Base-by-base conservation (phyloP, 371 early-diverging fungal species). In the Sporodiniella umbellata region DNA sequence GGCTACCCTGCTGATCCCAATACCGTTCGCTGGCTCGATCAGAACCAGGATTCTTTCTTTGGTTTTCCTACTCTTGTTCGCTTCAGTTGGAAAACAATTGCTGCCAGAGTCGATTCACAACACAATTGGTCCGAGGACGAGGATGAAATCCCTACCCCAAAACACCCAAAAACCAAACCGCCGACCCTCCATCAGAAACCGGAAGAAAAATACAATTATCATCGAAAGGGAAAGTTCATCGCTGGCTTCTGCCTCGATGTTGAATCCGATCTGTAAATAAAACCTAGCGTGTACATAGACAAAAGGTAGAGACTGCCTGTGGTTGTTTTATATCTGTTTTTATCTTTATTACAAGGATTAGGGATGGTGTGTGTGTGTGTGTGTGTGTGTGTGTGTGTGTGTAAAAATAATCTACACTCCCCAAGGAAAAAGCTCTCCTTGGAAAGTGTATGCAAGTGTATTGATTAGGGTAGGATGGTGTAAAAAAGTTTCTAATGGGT, bases 1-100 rank as follows among this genome's bases (percentile, higher is more conserved):
- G 99, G 99, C 15, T 99, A 99, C 68, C 98, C 99, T 4, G 82
- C 90, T 28, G 99, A 99, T 75, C 98, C 98, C 2, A 86, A 87
- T 53, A 99, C 99, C 0, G 80, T 86, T 0, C 56, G 70, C 18
- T 99, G 99, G 99, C 69, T 99, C 28, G 75, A 83, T 25, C 65
- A 80, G 2, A 84, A 88, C 51, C 63, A 88, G 35, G 93, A 96
- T 58, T 80, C 78, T 0, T 82, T 98, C 8, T 96, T 98, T 78
- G 99, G 99, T 0, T 98, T 84, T 66, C 97, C 99, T 0, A 80
- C 79, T 3, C 68, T 96, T 18, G 87, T 98, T 10, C 85, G 99
- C 23, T 98, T 98, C 70, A 90, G 94, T 48, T 99, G 99, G 99
- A 76, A 84, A 3, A 99, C 99, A 1, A 84, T 88, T 43, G 82